Percentiles rank a stretch among this genome's conserved stretches.
These are phyloP conservation scores for Climacium dendroides DNA, from an alignment of 225 moss, liverwort and hornwort genomes.

Conservation along the genomic window DNA sequence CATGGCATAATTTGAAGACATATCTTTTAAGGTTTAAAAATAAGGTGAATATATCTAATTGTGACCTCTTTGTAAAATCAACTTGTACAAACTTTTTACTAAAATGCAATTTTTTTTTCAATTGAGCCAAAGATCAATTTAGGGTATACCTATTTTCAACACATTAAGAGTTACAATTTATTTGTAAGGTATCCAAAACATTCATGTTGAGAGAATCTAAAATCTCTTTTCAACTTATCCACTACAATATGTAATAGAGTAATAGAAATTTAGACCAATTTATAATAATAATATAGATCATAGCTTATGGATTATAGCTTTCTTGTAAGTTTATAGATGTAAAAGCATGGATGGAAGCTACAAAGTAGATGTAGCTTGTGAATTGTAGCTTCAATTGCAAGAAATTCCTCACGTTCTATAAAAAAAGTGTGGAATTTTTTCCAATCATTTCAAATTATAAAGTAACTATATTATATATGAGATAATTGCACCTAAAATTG, in stretches of 20 bases:
- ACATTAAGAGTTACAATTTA: not conserved
- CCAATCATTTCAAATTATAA: not conserved
- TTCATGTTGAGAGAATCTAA: too few relatives aligned
- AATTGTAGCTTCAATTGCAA: too few relatives aligned
- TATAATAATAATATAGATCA: too few relatives aligned
- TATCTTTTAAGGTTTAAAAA: not conserved
- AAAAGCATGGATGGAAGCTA: too few relatives aligned
- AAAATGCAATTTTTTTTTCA: not conserved
- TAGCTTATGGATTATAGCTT: too few relatives aligned
- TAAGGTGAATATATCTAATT: not conserved
- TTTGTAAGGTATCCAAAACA: too few relatives aligned
- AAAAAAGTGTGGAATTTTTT: not conserved
- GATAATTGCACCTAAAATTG: not conserved
- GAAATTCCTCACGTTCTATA: not conserved
- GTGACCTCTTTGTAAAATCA: not conserved
- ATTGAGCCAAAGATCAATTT: not conserved
- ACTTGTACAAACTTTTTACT: not conserved
- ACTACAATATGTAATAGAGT: too few relatives aligned
- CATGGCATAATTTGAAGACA: not conserved
- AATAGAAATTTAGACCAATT: too few relatives aligned
- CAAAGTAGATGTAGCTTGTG: too few relatives aligned
- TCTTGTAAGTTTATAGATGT: too few relatives aligned
- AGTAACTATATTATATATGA: not conserved
- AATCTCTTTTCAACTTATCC: too few relatives aligned
- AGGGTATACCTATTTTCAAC: not conserved